phyloP scores from a whole-genome alignment of 202 grass and related monocot genomes.

The Musa balbisiana region DNA sequence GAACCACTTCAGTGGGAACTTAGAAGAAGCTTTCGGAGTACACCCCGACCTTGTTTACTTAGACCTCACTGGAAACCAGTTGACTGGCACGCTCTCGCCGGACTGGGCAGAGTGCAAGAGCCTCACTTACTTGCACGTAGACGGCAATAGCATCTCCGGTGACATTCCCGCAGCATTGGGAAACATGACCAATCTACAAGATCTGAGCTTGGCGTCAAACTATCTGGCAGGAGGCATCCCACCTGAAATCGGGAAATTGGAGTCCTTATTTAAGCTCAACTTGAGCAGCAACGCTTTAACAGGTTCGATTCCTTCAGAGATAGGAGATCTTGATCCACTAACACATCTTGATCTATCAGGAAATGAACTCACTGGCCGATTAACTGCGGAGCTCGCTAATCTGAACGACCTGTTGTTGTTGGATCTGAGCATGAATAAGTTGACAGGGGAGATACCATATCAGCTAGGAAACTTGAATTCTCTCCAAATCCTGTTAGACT shows the following conservation, averaged over 20 bases:
- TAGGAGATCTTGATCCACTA: constrained; percentile 24
- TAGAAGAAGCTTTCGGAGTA: constrained; percentile 37
- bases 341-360: constrained; percentile 44
- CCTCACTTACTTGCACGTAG: constrained; percentile 44
- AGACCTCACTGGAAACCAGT: constrained; percentile 40
- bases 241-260: not conserved
- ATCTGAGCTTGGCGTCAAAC: constrained; percentile 26
- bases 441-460: constrained; percentile 32
- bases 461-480: constrained; percentile 33
- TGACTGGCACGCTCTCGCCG: constrained; percentile 37
- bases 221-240: not conserved
- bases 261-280: not conserved
- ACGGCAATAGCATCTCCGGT: constrained; percentile 49
- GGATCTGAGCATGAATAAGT: constrained; percentile 50
- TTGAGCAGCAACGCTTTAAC: constrained; percentile 41
- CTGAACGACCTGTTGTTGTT: constrained; percentile 33
- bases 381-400: constrained; percentile 38
- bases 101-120: constrained; percentile 39
- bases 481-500: not conserved
- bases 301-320: constrained; percentile 29
- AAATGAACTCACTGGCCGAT: constrained; percentile 35
- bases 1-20: constrained; percentile 42
- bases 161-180: constrained; percentile 35
- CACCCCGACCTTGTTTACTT: constrained; percentile 41
- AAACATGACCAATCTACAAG: constrained; percentile 26